Evolutionary conservation across 176 grass and related monocot species (phyloP), one percentile per base, ranked within the genome.

Genomic region (Lolium rigidum): DNA sequence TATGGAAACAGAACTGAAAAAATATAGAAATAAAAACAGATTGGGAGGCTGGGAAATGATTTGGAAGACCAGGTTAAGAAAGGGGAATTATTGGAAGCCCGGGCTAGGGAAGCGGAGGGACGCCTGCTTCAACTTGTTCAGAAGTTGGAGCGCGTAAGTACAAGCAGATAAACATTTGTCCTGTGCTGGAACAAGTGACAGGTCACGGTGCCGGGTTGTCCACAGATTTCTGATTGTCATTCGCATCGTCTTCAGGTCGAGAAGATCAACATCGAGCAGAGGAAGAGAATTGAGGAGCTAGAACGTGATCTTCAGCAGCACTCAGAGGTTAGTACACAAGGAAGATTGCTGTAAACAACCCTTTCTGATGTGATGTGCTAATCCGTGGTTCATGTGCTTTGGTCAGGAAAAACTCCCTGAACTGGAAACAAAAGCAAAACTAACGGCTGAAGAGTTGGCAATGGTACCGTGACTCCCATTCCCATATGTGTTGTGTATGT

Each of bases 81-180:
- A 84, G 88, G 84, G 59, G 92, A 92, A 26, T 28, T 73, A 8
- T 70, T 89, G 41, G 92, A 92, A 80, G 70, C 69, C 58, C 78
- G 47, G 43, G 84, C 87, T 3, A 58, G 56, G 49, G 49, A 92
- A 83, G 70, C 90, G 1, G 84, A 94, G 81, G 83, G 82, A 52
- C 76, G 10, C 3, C 82, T 71, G 37, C 84, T 73, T 61, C 62
- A 94, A 72, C 87, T 92, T 6, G 26, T 13, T 2, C 66, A 12
- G 14, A 94, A 89, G 61, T 80, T 92, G 77, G 84, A 88, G 9
- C 15, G 5, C 55, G 92, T 92, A 82, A 94, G 92, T 73, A 39
- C n/a, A n/a, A n/a, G n/a, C n/a, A n/a, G n/a, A n/a, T 48, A 8
- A 25, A 44, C 0, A 21, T 21, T 78, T 20, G 31, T 71, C 6